These are phyloP conservation scores for Aspergillus sp. DNA, from an alignment of 2,329 filamentous ascomycete genomes.

Conservation along the genomic window DNA sequence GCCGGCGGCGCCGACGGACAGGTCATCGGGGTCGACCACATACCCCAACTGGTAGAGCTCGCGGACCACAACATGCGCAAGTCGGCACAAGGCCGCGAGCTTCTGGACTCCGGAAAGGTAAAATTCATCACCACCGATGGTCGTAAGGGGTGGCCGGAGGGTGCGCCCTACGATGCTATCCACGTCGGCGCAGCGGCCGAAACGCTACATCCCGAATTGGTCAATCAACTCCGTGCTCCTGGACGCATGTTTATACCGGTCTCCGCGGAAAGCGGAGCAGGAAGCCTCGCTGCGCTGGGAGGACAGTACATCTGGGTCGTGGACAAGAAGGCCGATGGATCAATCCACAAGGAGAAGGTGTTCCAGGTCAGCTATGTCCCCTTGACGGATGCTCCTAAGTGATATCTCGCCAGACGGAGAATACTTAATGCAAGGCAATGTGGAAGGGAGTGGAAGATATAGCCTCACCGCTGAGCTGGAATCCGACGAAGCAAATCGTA, in stretches of 20 bases:
- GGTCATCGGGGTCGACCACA: slow-evolving; percentile 75
- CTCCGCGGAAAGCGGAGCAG: slow-evolving; percentile 41
- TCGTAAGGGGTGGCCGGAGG: slow-evolving; percentile 61
- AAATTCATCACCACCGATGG: slow-evolving; percentile 76
- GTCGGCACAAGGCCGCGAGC: slow-evolving; percentile 54
- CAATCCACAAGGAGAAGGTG: slow-evolving; percentile 54
- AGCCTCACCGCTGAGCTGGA: too few species aligned
- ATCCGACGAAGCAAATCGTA: too few species aligned
- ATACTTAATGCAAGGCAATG: too few species aligned
- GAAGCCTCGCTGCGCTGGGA: slow-evolving; percentile 21
- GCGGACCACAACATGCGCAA: slow-evolving; percentile 66
- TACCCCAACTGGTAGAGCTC: slow-evolving; percentile 61
- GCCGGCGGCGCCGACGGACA: slow-evolving; percentile 37
- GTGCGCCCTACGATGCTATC: slow-evolving; percentile 79
- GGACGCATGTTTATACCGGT: slow-evolving; percentile 72
- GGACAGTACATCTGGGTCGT: slow-evolving; percentile 63
- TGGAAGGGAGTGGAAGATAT: too few species aligned
- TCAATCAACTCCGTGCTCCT: slow-evolving; percentile 75
- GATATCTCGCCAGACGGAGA: slow-evolving; percentile 3
- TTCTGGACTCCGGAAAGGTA: slow-evolving; percentile 66
- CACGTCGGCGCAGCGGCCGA: slow-evolving; percentile 88
- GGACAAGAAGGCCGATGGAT: slow-evolving; percentile 61
- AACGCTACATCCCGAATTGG: slow-evolving; percentile 67
- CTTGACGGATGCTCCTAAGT: slow-evolving; percentile 55
- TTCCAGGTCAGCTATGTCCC: slow-evolving; percentile 66